phyloP scores from a whole-genome alignment of 352 stramenopile species.

The Globisporangium spinosum region DNA sequence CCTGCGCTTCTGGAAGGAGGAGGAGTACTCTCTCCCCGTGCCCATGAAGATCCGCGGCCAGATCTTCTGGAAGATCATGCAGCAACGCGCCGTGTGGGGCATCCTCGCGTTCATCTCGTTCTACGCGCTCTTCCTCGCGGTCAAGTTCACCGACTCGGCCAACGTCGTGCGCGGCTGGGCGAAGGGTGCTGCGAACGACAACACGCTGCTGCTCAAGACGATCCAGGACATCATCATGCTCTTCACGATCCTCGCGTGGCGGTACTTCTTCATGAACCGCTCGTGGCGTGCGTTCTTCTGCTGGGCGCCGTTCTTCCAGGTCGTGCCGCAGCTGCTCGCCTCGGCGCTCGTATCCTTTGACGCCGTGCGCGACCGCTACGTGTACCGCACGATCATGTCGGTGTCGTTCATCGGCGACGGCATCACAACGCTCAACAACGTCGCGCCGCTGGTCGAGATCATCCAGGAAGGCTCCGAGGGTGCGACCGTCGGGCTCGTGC shows the following conservation, averaged over 20 bases:
- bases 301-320: constrained; percentile 12
- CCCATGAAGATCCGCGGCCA: constrained; percentile 33
- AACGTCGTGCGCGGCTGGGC: constrained; percentile 29
- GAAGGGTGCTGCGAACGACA: constrained; percentile 13
- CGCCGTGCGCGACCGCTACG: constrained; percentile 13
- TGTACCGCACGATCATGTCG: constrained; percentile 15
- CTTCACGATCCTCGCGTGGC: constrained; percentile 15
- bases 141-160: constrained; percentile 29
- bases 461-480: constrained; percentile 27
- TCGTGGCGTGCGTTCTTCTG: constrained; percentile 15
- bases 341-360: constrained; percentile 11
- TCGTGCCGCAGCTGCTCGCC: constrained; percentile 10
- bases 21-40: constrained; percentile 39
- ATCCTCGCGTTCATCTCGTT: constrained; percentile 38
- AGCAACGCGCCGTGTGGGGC: constrained; percentile 50
- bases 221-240: constrained; percentile 14
- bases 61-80: constrained; percentile 51
- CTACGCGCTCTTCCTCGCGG: constrained; percentile 38
- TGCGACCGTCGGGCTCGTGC: constrained; percentile 24
- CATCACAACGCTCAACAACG: constrained; percentile 16
- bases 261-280: constrained; percentile 11
- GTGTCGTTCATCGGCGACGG: constrained; percentile 14
- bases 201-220: constrained; percentile 15
- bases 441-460: constrained; percentile 18
- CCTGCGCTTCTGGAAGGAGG: constrained; percentile 37